Evolutionary conservation across 2,329 filamentous ascomycete species (phyloP), one percentile per base, ranked within the genome.

Genomic region (Neophaeococcomyces mojaviensis): DNA sequence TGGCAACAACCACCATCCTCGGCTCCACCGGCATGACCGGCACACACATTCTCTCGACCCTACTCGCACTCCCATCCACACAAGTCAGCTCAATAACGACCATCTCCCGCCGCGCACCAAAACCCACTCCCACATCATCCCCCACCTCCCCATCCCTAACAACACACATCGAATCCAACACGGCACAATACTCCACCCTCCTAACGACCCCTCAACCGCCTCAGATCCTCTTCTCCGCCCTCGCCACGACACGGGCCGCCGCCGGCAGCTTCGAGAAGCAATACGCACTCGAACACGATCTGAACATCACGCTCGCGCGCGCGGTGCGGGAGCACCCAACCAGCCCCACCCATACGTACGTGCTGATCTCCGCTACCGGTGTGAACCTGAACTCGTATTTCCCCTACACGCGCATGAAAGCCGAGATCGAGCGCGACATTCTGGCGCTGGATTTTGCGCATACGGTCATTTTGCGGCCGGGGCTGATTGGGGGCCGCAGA

Each of bases 241-340:
- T 96, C 1, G 90, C 83, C 48, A 95, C 88, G 2, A 96, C 89
- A 0, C 78, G 81, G 39, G 83, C 16, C 0, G 73, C 74, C 10
- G 88, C 88, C 0, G 89, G 89, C 50, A 74, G 84, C 47, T 68
- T 94, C 54, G 82, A 80, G 22, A 80, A 82, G 51, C 90, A 96
- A 68, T 84, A 87, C 69, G 85, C 86, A 61, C 86, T 96, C 53
- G 90, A 96, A 68, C 79, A 88, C 61, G 88, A 92, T 60, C 72
- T 95, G 36, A 94, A 94, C 65, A 65, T 94, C 39, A 81, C 83
- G 53, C 73, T 94, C 19, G 88, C 86, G 3, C 75, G 77, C 50
- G 81, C 84, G 0, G 87, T 89, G 35, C 86, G 83, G 60, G 76
- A 74, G 3, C 78, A 81, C 1, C 87, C 87, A 30, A 76, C 79